phyloP scores from a whole-genome alignment of 768 basidiomycete species.

The Suillus subalutaceus region DNA sequence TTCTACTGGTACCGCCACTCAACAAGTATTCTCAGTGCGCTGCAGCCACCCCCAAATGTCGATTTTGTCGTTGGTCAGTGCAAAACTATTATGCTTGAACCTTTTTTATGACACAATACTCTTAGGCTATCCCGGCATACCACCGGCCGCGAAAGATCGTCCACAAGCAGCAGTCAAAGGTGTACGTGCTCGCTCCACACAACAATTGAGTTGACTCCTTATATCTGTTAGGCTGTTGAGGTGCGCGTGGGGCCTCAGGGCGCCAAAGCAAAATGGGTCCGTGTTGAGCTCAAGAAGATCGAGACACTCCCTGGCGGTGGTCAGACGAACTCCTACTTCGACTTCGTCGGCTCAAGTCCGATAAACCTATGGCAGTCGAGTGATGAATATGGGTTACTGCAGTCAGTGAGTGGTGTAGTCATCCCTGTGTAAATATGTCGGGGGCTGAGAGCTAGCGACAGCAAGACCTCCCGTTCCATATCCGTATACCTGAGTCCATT shows the following conservation, averaged over 20 bases:
- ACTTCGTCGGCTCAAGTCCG: constrained; percentile 81
- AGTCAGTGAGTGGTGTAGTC: constrained; percentile 51
- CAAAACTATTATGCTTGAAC: constrained; percentile 6
- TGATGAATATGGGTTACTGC: constrained; percentile 71
- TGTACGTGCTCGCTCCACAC: constrained; percentile 48
- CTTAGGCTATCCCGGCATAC: constrained; percentile 85
- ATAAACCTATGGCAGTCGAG: constrained; percentile 81
- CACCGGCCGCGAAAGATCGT: constrained; percentile 72
- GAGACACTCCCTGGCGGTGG: constrained; percentile 81
- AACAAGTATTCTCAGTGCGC: constrained; percentile 49
- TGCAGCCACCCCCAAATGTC: constrained; percentile 87
- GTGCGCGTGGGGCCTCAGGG: constrained; percentile 74
- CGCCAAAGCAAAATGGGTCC: constrained; percentile 90
- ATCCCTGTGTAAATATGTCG: constrained; percentile 6
- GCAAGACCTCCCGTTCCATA: constrained; percentile 89
- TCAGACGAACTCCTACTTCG: constrained; percentile 70
- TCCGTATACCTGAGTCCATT: constrained; percentile 90
- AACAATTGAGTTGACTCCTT: constrained; percentile 11
- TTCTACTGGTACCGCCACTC: constrained; percentile 1
- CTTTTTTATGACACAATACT: constrained; percentile 19
- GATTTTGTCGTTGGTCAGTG: constrained; percentile 81
- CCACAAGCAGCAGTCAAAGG: constrained; percentile 86
- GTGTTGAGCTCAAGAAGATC: constrained; percentile 88
- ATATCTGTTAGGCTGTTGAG: constrained; percentile 69
- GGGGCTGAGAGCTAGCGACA: constrained; percentile 31